Base-by-base conservation (phyloP, 2,329 filamentous ascomycete species). In the Colletotrichum gloeosporioides region DNA sequence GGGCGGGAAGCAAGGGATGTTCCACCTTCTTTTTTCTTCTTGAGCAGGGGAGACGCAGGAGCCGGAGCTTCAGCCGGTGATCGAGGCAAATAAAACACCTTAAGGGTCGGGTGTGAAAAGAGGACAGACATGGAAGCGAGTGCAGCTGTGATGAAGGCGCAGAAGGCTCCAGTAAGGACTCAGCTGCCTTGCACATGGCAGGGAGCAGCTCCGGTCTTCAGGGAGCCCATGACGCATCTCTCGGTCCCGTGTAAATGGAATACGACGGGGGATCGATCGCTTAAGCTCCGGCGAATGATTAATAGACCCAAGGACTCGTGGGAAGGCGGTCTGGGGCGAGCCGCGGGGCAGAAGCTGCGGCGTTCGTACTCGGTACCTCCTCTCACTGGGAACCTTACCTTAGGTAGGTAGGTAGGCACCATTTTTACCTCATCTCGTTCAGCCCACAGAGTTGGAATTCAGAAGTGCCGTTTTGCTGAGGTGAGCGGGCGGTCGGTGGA, bases 171-270 rank as follows among this genome's bases (percentile, higher is more conserved):
- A 73, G 65, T 53, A 3, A 53, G 44, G 44, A 53, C 44, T 63
- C 65, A 73, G 66, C 71, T 70, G 66, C 61, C 32, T 59, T 36
- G 39, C 32, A 61, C 39, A 32, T 63, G 39, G 34, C 34, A 32
- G 39, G 66, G 65, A 73, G 55, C 57, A 16, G 62, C 15, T 63
- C 71, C 62, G 25, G 62, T 44, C 32, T 61, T 18, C 61, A 66
- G 67, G 72, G 67, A 75, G 69, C 71, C 62, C 69, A 75, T 75
- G 73, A 75, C 73, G 73, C 73, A 72, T 27, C 57, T 75, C 44
- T 27, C 61, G 69, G 62, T 72, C 69, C 73, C 61, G 72, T 74
- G 66, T 66, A 59, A 29, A 73, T 69, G 65, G 71, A 61, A 36
- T 39, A 36, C 31, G 59, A 61, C 34, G 57, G 59, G 68, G 53